Conservation (phyloP, 805 yeast genomes). For the Lachancea dasiensis region DNA sequence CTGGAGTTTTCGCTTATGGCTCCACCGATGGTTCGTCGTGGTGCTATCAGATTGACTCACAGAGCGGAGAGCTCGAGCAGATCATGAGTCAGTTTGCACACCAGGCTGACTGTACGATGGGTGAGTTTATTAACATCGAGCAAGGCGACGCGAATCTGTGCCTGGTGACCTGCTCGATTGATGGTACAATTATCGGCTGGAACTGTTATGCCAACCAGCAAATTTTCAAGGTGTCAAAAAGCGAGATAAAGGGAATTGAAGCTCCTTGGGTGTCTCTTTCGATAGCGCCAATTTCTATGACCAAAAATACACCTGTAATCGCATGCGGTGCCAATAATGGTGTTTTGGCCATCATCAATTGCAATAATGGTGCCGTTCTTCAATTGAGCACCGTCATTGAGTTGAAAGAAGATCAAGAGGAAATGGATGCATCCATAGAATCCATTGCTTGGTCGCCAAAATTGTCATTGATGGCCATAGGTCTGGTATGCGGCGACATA, state of each 20-base stretch:
- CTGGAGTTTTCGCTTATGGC: slow-evolving; percentile 79
- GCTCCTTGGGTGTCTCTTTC: slow-evolving; percentile 87
- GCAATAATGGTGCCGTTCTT: slow-evolving; percentile 65
- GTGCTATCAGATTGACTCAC: slow-evolving; percentile 68
- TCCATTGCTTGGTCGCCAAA: slow-evolving; percentile 74
- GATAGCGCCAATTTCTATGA: slow-evolving; percentile 29
- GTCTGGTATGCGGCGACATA: slow-evolving; percentile 85
- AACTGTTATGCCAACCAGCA: slow-evolving; percentile 73
- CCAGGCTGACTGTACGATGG: slow-evolving; percentile 72
- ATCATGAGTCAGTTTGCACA: slow-evolving; percentile 78
- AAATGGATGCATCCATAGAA: slow-evolving; percentile 65
- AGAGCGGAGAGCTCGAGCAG: slow-evolving; percentile 51
- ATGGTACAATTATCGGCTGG: slow-evolving; percentile 84
- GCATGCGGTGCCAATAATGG: slow-evolving; percentile 92
- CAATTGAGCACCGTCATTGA: slow-evolving; percentile 62
- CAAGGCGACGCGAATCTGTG: slow-evolving; percentile 52
- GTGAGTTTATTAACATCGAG: slow-evolving; percentile 59
- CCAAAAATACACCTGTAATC: slow-evolving; percentile 45
- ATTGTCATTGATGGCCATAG: slow-evolving; percentile 69
- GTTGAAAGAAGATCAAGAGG: slow-evolving; percentile 48
- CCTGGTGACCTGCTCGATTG: slow-evolving; percentile 74
- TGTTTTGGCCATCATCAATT: slow-evolving; percentile 68
- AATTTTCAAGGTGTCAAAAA: slow-evolving; percentile 58
- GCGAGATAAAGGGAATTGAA: slow-evolving; percentile 62
- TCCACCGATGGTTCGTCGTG: slow-evolving; percentile 90